phyloP scores from a whole-genome alignment of 176 grass and related monocot species.

The Bonia amplexicaulis region DNA sequence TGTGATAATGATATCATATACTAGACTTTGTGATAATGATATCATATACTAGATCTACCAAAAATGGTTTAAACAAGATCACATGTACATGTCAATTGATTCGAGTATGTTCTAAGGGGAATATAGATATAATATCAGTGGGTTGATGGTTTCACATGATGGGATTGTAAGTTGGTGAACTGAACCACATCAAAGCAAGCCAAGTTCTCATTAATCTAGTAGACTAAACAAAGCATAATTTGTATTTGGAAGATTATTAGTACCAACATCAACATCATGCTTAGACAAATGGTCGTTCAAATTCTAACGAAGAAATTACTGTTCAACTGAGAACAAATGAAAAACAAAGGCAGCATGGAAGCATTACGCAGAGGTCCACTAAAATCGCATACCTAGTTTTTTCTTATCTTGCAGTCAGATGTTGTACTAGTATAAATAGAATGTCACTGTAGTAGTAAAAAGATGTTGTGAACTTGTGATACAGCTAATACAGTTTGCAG shows the following conservation, averaged over 20 bases:
- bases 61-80: constrained; percentile 32
- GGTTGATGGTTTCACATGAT: background rate
- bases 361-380: background rate
- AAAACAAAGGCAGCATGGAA: background rate
- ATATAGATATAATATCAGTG: background rate
- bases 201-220: background rate
- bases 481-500: background rate
- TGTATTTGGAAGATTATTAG: background rate
- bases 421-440: background rate
- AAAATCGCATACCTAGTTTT: background rate
- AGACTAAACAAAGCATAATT: background rate
- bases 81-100: constrained; percentile 22
- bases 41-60: constrained; percentile 40
- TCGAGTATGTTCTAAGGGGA: background rate
- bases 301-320: background rate
- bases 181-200: background rate
- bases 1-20: constrained; percentile 30
- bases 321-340: background rate
- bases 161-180: background rate
- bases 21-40: constrained; percentile 28
- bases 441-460: background rate
- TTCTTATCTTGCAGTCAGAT: background rate
- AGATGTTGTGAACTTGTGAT: background rate
- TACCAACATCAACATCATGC: background rate
- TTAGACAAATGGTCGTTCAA: background rate